A percentile compares a stretch with the other conserved stretches of the same genome.
Conservation (phyloP, 306 rosid species). For the Lablab purpureus region DNA sequence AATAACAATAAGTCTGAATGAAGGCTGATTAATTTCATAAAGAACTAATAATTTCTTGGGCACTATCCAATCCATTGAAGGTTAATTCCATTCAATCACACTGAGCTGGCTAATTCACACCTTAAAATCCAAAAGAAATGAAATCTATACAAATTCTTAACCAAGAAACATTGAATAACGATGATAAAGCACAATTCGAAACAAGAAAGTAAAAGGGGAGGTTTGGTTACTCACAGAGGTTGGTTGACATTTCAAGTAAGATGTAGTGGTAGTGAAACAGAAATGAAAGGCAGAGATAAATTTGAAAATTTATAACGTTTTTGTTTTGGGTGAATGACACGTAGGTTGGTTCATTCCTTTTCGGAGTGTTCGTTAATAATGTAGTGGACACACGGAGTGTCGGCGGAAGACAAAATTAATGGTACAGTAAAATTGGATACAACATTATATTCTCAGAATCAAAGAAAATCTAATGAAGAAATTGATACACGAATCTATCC, state of each 20-base stretch:
- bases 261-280: conserved; percentile 16
- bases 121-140: neutral
- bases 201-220: neutral
- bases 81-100: neutral
- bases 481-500: neutral
- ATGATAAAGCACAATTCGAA: neutral
- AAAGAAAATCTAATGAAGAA: neutral
- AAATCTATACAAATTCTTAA: neutral
- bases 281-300: neutral
- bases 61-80: neutral
- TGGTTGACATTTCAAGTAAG: conserved; percentile 63
- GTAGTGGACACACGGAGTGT: conserved; percentile 28
- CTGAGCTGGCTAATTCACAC: neutral
- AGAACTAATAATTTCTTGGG: neutral
- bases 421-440: neutral
- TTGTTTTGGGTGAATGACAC: conserved; percentile 1
- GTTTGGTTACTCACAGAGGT: conserved; percentile 64
- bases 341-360: neutral
- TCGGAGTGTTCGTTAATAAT: neutral
- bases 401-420: conserved; percentile 40
- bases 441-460: neutral
- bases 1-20: neutral
- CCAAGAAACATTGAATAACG: neutral
- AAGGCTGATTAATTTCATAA: neutral
- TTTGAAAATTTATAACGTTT: neutral